A percentile compares a stretch with the other conserved stretches of the same genome.
These are phyloP conservation scores for Pisolithus orientalis DNA, from an alignment of 768 basidiomycete genomes.

Conservation along the genomic window DNA sequence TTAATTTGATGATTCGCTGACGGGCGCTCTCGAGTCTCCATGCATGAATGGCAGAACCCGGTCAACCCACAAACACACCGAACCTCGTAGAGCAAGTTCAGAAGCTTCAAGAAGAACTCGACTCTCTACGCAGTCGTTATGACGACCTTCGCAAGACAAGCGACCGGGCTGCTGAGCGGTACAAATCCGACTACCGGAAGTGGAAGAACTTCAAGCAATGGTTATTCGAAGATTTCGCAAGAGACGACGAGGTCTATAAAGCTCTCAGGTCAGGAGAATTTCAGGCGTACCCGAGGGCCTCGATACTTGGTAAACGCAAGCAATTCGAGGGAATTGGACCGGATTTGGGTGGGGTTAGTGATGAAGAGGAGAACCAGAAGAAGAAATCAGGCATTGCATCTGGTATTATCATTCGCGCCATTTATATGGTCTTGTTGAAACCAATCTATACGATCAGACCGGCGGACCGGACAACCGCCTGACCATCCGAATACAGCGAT, in stretches of 20 bases:
- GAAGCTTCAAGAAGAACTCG: conserved; percentile 26
- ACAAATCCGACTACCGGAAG: conserved; percentile 47
- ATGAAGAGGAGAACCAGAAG: conserved; percentile 2
- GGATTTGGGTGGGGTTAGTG: conserved; percentile 2
- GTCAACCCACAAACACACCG: background rate
- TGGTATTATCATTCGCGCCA: background rate
- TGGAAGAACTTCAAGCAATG: conserved; percentile 43
- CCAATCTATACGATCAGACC: background rate
- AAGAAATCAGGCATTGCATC: conserved; percentile 3
- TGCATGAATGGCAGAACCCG: conserved; percentile 2
- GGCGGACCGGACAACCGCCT: conserved; percentile 13
- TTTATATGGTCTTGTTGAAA: background rate
- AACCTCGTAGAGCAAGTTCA: conserved; percentile 10
- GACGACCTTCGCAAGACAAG: conserved; percentile 39
- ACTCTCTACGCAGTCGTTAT: conserved; percentile 35
- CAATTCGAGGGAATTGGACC: conserved; percentile 17
- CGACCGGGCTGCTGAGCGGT: conserved; percentile 39
- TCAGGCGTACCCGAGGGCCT: conserved; percentile 14
- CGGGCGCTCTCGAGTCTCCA: background rate
- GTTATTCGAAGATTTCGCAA: conserved; percentile 32
- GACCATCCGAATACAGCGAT: background rate
- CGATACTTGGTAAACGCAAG: conserved; percentile 24
- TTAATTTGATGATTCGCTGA: no score
- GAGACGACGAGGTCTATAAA: conserved; percentile 22
- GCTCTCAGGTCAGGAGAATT: conserved; percentile 25